Evolutionary conservation across 305 asterid species (phyloP).

Genomic region (Fraxinus nigra): DNA sequence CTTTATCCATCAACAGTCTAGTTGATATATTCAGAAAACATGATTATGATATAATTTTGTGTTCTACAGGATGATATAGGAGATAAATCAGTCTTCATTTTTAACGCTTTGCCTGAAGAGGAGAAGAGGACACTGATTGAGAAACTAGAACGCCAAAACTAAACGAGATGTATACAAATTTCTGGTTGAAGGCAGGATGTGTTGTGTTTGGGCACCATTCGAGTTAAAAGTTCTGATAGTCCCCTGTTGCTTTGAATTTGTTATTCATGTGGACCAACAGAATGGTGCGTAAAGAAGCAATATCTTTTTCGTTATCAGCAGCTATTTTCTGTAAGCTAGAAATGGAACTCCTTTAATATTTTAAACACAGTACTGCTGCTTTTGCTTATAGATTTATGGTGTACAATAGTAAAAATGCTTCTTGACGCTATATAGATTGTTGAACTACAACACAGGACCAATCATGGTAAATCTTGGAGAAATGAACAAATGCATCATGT

Average conservation of each 20-base stretch:
- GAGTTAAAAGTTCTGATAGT: neutral
- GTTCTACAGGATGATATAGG: constrained; percentile 81
- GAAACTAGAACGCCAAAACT: constrained; percentile 51
- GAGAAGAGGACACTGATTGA: constrained; percentile 53
- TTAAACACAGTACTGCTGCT: neutral
- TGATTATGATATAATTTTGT: neutral
- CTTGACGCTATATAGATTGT: neutral
- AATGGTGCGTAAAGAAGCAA: neutral
- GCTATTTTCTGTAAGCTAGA: neutral
- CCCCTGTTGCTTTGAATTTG: neutral
- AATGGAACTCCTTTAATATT: neutral
- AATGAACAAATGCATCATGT: neutral
- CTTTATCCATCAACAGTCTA: neutral
- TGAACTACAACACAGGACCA: neutral
- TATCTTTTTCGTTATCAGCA: neutral
- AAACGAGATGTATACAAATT: neutral
- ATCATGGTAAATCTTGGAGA: neutral
- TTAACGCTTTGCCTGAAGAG: constrained; percentile 62
- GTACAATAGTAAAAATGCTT: neutral
- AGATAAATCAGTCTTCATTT: constrained; percentile 84
- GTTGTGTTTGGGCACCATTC: neutral
- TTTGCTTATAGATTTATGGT: neutral
- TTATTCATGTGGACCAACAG: neutral
- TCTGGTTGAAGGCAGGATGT: neutral
- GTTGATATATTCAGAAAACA: neutral